Evolutionary conservation across 306 rosid genomes (phyloP), one percentile per base, ranked within the genome.

Genomic region (Lagenaria siceraria): DNA sequence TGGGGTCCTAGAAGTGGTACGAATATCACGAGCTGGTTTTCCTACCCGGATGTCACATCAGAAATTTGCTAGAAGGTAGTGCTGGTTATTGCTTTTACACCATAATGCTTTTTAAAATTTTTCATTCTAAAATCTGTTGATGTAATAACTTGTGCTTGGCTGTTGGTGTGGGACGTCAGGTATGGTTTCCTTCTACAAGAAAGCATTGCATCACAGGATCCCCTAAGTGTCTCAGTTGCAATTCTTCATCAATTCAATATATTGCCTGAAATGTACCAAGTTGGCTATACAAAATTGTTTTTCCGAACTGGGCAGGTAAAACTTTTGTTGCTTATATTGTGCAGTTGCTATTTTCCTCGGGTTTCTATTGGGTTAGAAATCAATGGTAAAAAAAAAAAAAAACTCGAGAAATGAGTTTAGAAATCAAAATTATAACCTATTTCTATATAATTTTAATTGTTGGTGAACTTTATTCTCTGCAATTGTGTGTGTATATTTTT

Each of bases 271-370:
- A 90, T 96, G 99, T 96, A 87, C 84, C 99, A 96, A 92, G 99
- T 96, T 86, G 99, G 99, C 87, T 96, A 85, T 87, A 96, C 98
- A 68, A 95, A 95, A 79, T 82, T 95, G 84, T 96, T 96, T 81
- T 96, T 96, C 90, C 93, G 99, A 82, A 83, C 99, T 52, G 98
- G 99, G 79, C 99, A 96, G 99, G 99, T 96, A 87, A 83, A 42
- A 8, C 15, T 51, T 75, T 52, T 58, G 36, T 24, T 72, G 40
- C 60, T 29, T 73, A 49, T 73, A 40, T 73, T 10, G 42, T 72
- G 77, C 10, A 17, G 3, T 29, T 18, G 5, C 29, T 31, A 31
- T 56, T 73, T 27, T 29, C 48, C 61, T 51, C 46, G 10, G 24
- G 56, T 51, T 71, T 48, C 24, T 8, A 19, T 19, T 29, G 43